Evolutionary conservation across 1,284 basidiomycete genomes (phyloP), one percentile per base, ranked within the genome.

Genomic region (Apiotrichum veenhuisii): DNA sequence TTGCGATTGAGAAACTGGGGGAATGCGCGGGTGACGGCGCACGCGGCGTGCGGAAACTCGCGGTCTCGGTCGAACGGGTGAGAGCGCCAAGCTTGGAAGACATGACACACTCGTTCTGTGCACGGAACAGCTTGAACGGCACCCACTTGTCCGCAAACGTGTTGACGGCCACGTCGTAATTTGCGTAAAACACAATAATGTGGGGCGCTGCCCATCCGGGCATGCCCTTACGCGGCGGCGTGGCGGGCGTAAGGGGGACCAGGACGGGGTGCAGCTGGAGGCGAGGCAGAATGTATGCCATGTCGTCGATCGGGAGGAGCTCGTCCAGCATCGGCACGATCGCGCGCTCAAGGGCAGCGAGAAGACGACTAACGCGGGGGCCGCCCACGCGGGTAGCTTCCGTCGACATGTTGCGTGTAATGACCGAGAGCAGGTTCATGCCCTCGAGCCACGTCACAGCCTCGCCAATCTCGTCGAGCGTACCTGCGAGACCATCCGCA

Each of bases 101-200:
- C 72, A 74, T 69, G 49, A 79, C 73, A 55, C 75, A 79, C 25
- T 77, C 73, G 60, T 74, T 71, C 49, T 78, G 75, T 5, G 77
- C 76, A 15, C 75, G 68, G 66, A 77, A 79, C 8, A 80, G 66
- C 18, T 66, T 58, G 67, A 78, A 79, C n/a, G 78, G 76, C 43
- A 76, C 61, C 77, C 78, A 79, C 52, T 73, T 70, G 44, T 77
- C 67, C 11, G 70, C 72, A 43, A 75, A 73, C 1, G 74, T 71
- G 48, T 75, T 74, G 58, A 75, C 70, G 2, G 77, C 73, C 1
- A 75, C 69, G 30, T 78, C 73, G 42, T 79, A 73, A 55, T 77
- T 75, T 3, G 76, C 77, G 60, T 77, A 77, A 53, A 80, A 73
- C 54, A 77, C 71, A 42, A 80, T 66, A 45, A 75, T 59, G 67